Base-by-base conservation (phyloP, 2,329 filamentous ascomycete species). In the Ramularia endophylla region DNA sequence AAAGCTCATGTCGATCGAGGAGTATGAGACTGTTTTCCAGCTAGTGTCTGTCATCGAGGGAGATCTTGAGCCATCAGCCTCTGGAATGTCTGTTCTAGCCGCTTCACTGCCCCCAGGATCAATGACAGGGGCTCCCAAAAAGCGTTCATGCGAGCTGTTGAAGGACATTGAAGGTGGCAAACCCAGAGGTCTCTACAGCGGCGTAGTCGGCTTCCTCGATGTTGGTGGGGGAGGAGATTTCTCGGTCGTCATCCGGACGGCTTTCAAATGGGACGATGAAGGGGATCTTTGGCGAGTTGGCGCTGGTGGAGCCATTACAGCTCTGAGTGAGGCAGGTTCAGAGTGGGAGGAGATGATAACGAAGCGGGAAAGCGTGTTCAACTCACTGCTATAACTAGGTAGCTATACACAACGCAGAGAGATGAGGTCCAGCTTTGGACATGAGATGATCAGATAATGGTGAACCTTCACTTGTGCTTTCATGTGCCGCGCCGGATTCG, bases 121-220 rank as follows among this genome's bases (percentile, higher is more conserved):
- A 56, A 97, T 97, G 92, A 97, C 90, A 2, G 92, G 92, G 5
- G 90, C 90, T 1, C 92, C 90, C 0, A 97, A 97, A 71, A 89
- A 90, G 65, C 77, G 90, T 35, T 90, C 85, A 50, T 95, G 90
- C 62, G 83, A 94, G 68, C 75, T 95, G 34, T 70, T 97, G 15
- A 72, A 74, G 44, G 66, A 72, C 3, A 73, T 95, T 30, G 89
- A 95, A 64, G 66, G 65, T 13, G 61, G 70, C 3, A 65, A 68
- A 43, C 75, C 81, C 53, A 72, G 90, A 38, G 81, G 87, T 22
- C 65, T 95, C 37, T 95, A 95, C 65, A 87, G 87, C 5, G 88
- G 92, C 15, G 85, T 94, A 2, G 75, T 95, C 36, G 90, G 90
- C 0, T 97, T 94, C 64, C 77, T 95, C 61, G 89, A 94, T 55